phyloP scores from a whole-genome alignment of 2,329 filamentous ascomycete species.

The Colletotrichum agaves region DNA sequence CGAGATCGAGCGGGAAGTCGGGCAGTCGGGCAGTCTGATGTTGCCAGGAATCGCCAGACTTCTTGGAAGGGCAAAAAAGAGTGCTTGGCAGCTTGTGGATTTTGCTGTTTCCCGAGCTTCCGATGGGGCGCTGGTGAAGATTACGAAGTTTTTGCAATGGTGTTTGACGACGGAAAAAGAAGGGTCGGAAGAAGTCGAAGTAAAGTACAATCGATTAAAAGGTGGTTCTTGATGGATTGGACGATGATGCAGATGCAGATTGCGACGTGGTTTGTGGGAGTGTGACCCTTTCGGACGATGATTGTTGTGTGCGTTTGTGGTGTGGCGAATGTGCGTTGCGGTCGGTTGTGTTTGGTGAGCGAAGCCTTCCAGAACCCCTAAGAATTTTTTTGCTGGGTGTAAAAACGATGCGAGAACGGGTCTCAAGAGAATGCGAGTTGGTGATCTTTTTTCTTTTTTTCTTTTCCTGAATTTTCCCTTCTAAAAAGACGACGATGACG shows the following conservation, averaged over 20 bases:
- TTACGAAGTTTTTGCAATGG: slow-evolving; percentile 28
- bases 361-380: slow-evolving; percentile 35
- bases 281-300: neutral
- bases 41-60: neutral
- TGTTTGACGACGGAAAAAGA: slow-evolving; percentile 20
- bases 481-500: slow-evolving; percentile 44
- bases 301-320: slow-evolving; percentile 10
- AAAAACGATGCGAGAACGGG: slow-evolving; percentile 37
- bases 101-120: neutral
- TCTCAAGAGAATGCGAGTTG: slow-evolving; percentile 36
- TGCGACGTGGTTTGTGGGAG: neutral
- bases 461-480: slow-evolving; percentile 30
- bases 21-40: neutral
- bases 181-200: slow-evolving; percentile 37
- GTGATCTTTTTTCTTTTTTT: slow-evolving; percentile 22
- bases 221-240: slow-evolving; percentile 39
- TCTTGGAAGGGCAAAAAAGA: neutral
- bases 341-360: slow-evolving; percentile 20
- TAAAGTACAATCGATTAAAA: slow-evolving; percentile 53
- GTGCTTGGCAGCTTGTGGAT: slow-evolving; percentile 3
- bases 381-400: slow-evolving; percentile 24
- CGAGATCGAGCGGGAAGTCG: slow-evolving; percentile 3
- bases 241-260: slow-evolving; percentile 23
- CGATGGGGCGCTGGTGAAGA: slow-evolving; percentile 29
- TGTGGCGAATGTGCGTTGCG: slow-evolving; percentile 29